phyloP scores from a whole-genome alignment of 805 yeast genomes.

The Nakazawaea anatomiae region DNA sequence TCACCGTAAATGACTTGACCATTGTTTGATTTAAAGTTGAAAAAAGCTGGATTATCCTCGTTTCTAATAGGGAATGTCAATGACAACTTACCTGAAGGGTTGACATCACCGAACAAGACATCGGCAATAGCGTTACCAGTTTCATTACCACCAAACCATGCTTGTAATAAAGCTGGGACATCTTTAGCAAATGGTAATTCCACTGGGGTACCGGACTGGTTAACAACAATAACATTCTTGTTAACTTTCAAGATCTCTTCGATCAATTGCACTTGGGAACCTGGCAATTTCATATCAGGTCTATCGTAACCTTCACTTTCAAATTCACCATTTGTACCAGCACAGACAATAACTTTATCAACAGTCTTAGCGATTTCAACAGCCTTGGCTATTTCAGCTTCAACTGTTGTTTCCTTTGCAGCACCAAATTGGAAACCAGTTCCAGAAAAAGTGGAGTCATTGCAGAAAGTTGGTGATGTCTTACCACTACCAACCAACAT shows the following conservation, averaged over 20 bases:
- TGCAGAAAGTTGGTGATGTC: slow-evolving; percentile 30
- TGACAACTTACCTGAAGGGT: slow-evolving; percentile 50
- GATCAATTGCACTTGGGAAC: slow-evolving; percentile 35
- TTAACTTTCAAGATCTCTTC: slow-evolving; percentile 34
- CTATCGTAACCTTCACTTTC: slow-evolving; percentile 53
- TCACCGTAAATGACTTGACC: slow-evolving; percentile 53
- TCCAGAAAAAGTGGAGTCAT: slow-evolving; percentile 13
- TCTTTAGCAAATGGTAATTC: slow-evolving; percentile 40
- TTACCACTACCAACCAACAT: slow-evolving; percentile 37
- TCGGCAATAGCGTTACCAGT: slow-evolving; percentile 49
- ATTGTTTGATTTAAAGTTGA: slow-evolving; percentile 40
- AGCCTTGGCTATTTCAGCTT: slow-evolving; percentile 30
- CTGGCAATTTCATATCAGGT: slow-evolving; percentile 39
- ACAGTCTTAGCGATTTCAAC: slow-evolving; percentile 38
- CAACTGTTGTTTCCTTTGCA: slow-evolving; percentile 20
- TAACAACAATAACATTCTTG: slow-evolving; percentile 40
- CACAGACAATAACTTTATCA: slow-evolving; percentile 41
- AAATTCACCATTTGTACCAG: slow-evolving; percentile 46
- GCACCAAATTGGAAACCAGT: slow-evolving; percentile 29
- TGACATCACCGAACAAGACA: slow-evolving; percentile 46
- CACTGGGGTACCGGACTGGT: slow-evolving; percentile 52
- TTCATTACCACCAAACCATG: slow-evolving; percentile 52
- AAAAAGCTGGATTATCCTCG: slow-evolving; percentile 45
- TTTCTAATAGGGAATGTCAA: slow-evolving; percentile 41
- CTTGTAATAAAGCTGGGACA: slow-evolving; percentile 36